A percentile compares a stretch with the other conserved stretches of the same genome.
phyloP scores from a whole-genome alignment of 805 yeast species.

The Priceomyces castillae region DNA sequence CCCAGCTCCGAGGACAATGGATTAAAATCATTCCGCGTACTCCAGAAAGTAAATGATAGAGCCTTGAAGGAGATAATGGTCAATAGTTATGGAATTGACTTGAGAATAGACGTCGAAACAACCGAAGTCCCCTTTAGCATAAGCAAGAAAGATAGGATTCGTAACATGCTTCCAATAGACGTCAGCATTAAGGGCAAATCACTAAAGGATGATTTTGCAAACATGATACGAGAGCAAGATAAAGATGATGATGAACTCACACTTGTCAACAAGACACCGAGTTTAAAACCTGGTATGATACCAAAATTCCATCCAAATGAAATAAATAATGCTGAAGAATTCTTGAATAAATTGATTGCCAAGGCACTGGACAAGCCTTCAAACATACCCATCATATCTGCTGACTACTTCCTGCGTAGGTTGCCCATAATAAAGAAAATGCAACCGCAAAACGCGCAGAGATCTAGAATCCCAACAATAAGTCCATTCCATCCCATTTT shows the following conservation, averaged over 20 bases:
- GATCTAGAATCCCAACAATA: slow-evolving; percentile 27
- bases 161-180: slow-evolving; percentile 15
- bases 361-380: slow-evolving; percentile 9
- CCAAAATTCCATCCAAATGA: background rate
- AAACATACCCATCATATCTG: slow-evolving; percentile 24
- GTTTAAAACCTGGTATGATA: background rate
- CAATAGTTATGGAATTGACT: slow-evolving; percentile 30
- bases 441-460: slow-evolving; percentile 4
- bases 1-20: slow-evolving; percentile 11
- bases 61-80: slow-evolving; percentile 1
- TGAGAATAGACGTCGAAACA: slow-evolving; percentile 26
- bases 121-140: slow-evolving; percentile 33
- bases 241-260: slow-evolving; percentile 16
- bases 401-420: slow-evolving; percentile 18
- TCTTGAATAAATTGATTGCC: slow-evolving; percentile 2
- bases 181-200: background rate
- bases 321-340: background rate
- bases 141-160: slow-evolving; percentile 27
- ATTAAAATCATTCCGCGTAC: slow-evolving; percentile 17
- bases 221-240: background rate
- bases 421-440: slow-evolving; percentile 26
- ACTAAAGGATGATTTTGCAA: background rate
- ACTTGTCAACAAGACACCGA: slow-evolving; percentile 13
- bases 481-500: slow-evolving; percentile 31
- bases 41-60: slow-evolving; percentile 2